Conservation (phyloP, 2,329 filamentous ascomycete genomes). For the Bipolaris oryzae region DNA sequence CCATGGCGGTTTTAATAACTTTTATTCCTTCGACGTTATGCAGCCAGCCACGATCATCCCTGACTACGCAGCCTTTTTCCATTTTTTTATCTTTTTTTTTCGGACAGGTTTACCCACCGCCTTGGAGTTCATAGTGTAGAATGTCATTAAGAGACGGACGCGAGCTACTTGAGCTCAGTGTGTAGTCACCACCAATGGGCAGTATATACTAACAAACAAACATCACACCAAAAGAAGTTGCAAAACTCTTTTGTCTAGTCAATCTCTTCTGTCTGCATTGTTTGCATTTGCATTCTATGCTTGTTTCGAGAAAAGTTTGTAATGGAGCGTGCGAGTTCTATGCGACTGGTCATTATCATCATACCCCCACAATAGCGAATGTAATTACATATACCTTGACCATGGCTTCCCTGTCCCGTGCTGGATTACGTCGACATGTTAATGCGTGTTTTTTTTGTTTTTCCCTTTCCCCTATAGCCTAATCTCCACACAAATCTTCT, state of each 20-base stretch:
- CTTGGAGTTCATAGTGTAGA: neutral
- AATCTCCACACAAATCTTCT: neutral
- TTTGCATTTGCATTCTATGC: conserved; percentile 14
- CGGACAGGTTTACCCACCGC: neutral
- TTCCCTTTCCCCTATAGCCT: neutral
- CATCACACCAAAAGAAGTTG: neutral
- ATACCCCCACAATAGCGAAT: conserved; percentile 18
- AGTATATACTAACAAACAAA: neutral
- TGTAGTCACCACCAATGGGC: neutral
- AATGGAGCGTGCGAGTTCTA: conserved; percentile 16
- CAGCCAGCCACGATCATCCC: neutral
- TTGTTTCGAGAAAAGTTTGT: conserved; percentile 20
- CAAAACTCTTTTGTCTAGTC: neutral
- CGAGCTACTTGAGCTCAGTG: neutral
- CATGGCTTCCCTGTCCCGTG: neutral
- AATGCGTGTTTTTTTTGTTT: neutral
- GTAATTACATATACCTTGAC: neutral
- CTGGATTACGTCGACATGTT: neutral
- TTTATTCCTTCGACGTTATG: neutral
- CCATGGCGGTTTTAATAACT: conserved; percentile 10
- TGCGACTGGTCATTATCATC: conserved; percentile 4
- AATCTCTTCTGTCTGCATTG: neutral
- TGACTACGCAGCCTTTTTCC: neutral
- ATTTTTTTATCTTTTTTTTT: neutral
- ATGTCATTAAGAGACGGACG: neutral